Evolutionary conservation across 768 basidiomycete species (phyloP), one percentile per base, ranked within the genome.

Genomic region (Tremella yokohamensis): DNA sequence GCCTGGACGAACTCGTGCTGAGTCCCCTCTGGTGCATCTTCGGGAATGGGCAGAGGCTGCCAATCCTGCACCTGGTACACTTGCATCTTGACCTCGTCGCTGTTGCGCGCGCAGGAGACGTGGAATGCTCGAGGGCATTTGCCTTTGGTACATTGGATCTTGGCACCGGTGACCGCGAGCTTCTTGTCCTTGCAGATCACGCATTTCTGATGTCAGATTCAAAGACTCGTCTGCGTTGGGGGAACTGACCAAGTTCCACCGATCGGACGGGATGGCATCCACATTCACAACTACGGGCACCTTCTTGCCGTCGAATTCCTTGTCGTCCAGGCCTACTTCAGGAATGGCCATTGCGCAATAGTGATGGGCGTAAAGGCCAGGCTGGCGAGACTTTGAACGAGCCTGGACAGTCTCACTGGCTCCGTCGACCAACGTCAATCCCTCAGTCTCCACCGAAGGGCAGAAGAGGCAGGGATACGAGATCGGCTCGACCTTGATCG

Each of bases 41-140:
- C 51, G 9, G 57, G 52, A 12, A 57, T 8, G 24, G 62, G 51
- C 7, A 52, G 15, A 6, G 53, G 52, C 19, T 59, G 60, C 60
- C 55, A 67, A 39, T 72, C 71, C 4, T 50, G 53, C 13, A 76
- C 73, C 42, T 76, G 68, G 56, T 62, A 62, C 8, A 72, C 62
- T n/a, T 62, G 54, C 37, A 68, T 60, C 16, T 62, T 50, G 29
- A 70, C 57, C 11, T 62, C 49, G 0, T 69, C 58, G 45, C 84
- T 83, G 18, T 84, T 81, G 40, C 81, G 79, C 0, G 96, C 94
- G 74, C 96, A 99, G 2, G 85, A 87, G 25, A 96, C 87, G 70
- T 98, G 94, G 78, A 90, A 96, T 0, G 93, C 89, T 72, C 88
- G 89, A 11, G 88, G 82, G 67, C 93, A 97, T 78, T 92, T 94